Evolutionary conservation across 257 asterid species (phyloP), one percentile per base, ranked within the genome.

Genomic region (Penstemon newberryi): DNA sequence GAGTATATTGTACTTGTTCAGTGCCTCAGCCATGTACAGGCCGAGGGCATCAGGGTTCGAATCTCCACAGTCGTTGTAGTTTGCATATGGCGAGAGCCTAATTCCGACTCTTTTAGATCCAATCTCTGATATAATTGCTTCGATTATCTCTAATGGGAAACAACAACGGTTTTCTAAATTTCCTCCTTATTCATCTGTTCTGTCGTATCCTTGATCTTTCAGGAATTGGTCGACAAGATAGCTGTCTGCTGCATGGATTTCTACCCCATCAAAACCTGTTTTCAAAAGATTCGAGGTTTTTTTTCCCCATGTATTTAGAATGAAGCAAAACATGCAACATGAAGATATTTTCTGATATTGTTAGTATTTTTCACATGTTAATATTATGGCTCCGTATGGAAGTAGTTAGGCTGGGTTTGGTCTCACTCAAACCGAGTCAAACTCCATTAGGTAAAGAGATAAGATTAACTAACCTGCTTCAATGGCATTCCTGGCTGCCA

Each of bases 251-350:
- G 61, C 78, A 5, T 77, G 85, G 53, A 80, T 77, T 70, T 80
- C 85, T 15, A 80, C 75, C 59, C 84, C 84, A 43, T 80, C 84
- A 52, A 80, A 79, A 61, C 84, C 81, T 79, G 69, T 49, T 36
- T 41, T 1, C 33, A 25, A 25, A 25, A 25, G 33, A 25, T 25
- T 25, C 2, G 33, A 25, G 33, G 33, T 25, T 25, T 25, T 1
- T 15, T 25, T 25, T 25, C 33, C 33, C 33, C 33, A 25, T 25
- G 33, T 25, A 25, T 25, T 25, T 25, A 25, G 33, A 25, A 1
- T 25, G 33, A 25, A 25, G 2, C 33, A 25, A 25, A 25, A 25
- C 33, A 25, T 25, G 33, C 33, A 25, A 25, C 33, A 25, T 25
- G 33, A 25, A 25, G 33, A 25, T 25, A 25, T 25, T 25, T 25